Evolutionary conservation across 257 asterid species (phyloP).

Genomic region (Marsdenia floribunda): DNA sequence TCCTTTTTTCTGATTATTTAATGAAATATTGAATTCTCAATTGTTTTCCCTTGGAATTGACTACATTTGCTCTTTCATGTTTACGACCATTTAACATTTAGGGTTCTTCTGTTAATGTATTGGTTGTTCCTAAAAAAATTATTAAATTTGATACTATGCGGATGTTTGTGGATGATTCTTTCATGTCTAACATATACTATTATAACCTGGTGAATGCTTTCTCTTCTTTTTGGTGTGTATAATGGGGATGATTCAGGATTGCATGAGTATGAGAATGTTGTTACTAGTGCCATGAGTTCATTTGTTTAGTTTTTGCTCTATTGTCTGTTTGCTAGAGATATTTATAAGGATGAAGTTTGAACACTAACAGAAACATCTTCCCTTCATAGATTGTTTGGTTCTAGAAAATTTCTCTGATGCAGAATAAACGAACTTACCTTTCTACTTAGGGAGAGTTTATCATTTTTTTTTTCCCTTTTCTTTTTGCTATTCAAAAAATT

Average conservation of each 20-base stretch:
- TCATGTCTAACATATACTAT: background rate
- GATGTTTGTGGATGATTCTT: background rate
- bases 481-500: background rate
- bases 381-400: background rate
- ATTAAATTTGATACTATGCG: background rate
- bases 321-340: background rate
- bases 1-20: background rate
- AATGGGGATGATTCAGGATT: background rate
- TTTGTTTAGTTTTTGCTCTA: background rate
- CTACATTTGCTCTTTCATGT: background rate
- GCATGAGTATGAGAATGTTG: background rate
- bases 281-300: background rate
- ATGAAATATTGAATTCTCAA: background rate
- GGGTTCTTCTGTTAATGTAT: background rate
- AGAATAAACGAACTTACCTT: background rate
- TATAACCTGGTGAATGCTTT: background rate
- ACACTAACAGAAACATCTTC: background rate
- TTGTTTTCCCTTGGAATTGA: background rate
- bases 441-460: background rate
- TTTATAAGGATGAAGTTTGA: background rate
- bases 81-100: background rate
- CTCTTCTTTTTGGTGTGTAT: background rate
- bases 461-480: background rate
- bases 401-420: background rate
- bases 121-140: background rate